Base-by-base conservation (phyloP, 805 yeast species). In the Ogataea henricii region DNA sequence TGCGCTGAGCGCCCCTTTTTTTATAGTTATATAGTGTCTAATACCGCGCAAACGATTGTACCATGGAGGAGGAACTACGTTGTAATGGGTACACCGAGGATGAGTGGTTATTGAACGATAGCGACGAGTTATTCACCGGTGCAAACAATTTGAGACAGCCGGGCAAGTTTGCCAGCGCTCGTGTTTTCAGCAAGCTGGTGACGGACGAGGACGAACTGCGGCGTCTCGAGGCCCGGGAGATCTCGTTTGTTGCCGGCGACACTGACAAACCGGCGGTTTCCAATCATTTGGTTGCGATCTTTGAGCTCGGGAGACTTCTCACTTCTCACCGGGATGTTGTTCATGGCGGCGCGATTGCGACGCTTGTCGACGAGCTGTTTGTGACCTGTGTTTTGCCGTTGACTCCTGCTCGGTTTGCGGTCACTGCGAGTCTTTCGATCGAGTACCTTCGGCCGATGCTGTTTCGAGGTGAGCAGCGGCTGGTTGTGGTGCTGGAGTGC, bases 341-440 rank as follows among this genome's bases (percentile, higher is more conserved):
- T 34, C 83, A 79, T 56, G 79, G 79, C 45, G 83, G 83, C 1
- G 68, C 78, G 14, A 64, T 77, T n/a, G 72, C 81, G 3, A 77
- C 82, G 3, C 63, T 79, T 6, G 58, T 79, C 9, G 83, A 79
- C 54, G 83, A 78, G 56, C 78, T 74, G 2, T 67, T 78, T 43
- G 77, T 80, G 48, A 58, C 71, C n/a, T 75, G 77, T 40, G 81
- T 77, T 14, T 71, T 79, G 51, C 74, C 81, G 3, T 53, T 66
- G 16, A 68, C 79, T 17, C 78, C 77, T 0, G 64, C 71, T 9
- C 37, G 48, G 40, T 68, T 66, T 43, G 82, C 82, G 8, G 79
- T 77, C n/a, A 79, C 83, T 6, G 82, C 77, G 1, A 66, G 62
- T 27, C 60, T 79, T 30, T 56, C 70, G 3, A 70, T 79, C 6